Conservation (phyloP, 495 filamentous ascomycete genomes). For the Polyplosphaeria fusca region DNA sequence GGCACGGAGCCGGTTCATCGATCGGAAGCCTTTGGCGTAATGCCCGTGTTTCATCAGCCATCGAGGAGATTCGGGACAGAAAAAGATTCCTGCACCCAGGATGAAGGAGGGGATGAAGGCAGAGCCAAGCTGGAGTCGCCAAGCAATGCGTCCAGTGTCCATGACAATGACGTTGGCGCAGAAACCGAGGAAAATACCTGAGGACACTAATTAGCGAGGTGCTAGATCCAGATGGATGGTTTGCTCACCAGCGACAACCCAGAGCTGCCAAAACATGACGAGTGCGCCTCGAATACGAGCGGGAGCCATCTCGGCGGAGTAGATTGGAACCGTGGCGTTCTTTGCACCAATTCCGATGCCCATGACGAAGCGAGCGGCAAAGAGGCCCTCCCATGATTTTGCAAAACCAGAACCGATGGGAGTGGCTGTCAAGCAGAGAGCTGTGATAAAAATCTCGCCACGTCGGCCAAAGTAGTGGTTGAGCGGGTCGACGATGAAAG, state of each 20-base stretch:
- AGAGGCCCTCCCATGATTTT: conserved; percentile 53
- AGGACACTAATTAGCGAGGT: conserved; percentile 23
- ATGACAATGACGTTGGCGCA: conserved; percentile 35
- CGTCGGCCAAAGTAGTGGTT: conserved; percentile 56
- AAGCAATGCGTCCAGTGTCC: conserved; percentile 34
- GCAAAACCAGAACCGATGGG: conserved; percentile 47
- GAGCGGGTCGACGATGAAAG: conserved; percentile 51
- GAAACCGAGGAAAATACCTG: conserved; percentile 40
- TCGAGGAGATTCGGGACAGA: conserved; percentile 38
- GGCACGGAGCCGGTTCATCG: conserved; percentile 47
- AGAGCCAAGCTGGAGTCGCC: conserved; percentile 48
- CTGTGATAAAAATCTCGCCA: conserved; percentile 52
- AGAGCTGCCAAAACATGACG: conserved; percentile 63
- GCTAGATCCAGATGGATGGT: neutral
- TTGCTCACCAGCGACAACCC: conserved; percentile 32
- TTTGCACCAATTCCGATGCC: conserved; percentile 62
- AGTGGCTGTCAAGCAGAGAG: conserved; percentile 46
- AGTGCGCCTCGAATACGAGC: conserved; percentile 56
- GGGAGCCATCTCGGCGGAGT: conserved; percentile 57
- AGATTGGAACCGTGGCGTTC: conserved; percentile 57
- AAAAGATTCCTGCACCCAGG: conserved; percentile 34
- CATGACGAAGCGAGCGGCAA: conserved; percentile 57
- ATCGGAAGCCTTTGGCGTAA: conserved; percentile 26
- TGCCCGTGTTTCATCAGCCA: conserved; percentile 30
- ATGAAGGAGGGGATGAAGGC: conserved; percentile 43